A percentile compares a stretch with the other conserved stretches of the same genome.
phyloP scores from a whole-genome alignment of 139 green algal species.

The Chlorella sp. region DNA sequence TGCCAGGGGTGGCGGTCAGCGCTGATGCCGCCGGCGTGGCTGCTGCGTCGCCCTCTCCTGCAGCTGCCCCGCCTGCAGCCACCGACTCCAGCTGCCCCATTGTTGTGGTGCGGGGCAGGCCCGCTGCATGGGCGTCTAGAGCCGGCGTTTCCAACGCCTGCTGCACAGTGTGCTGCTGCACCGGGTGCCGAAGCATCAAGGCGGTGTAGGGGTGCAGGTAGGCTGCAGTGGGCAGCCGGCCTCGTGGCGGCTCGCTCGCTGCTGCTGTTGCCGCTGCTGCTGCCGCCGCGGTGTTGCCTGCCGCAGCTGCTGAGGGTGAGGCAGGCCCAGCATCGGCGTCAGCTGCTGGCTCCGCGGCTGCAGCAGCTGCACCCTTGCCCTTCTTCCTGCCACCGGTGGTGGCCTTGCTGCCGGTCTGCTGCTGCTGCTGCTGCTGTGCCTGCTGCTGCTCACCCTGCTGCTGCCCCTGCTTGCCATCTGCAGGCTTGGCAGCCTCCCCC shows the following conservation, averaged over 20 bases:
- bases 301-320: too few relatives aligned
- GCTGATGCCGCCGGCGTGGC: slow-evolving; percentile 1
- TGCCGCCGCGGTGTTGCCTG: too few relatives aligned
- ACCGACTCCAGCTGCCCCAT: not conserved
- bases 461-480: not conserved
- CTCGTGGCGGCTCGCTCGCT: not conserved
- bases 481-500: not conserved
- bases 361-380: not conserved
- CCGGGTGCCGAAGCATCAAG: slow-evolving; percentile 55
- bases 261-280: not conserved
- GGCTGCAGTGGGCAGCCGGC: slow-evolving; percentile 34
- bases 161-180: slow-evolving; percentile 37
- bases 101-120: not conserved
- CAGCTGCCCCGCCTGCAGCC: not conserved
- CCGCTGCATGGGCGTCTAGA: not conserved
- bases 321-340: too few relatives aligned
- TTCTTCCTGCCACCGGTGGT: not conserved
- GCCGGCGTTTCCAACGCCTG: not conserved
- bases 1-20: slow-evolving; percentile 12
- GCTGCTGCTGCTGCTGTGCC: slow-evolving; percentile 5
- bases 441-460: not conserved
- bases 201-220: slow-evolving; percentile 70
- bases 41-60: not conserved
- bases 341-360: not conserved
- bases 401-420: not conserved